These are phyloP conservation scores for Penicillium lividum DNA, from an alignment of 495 filamentous ascomycete species.

Conservation along the genomic window DNA sequence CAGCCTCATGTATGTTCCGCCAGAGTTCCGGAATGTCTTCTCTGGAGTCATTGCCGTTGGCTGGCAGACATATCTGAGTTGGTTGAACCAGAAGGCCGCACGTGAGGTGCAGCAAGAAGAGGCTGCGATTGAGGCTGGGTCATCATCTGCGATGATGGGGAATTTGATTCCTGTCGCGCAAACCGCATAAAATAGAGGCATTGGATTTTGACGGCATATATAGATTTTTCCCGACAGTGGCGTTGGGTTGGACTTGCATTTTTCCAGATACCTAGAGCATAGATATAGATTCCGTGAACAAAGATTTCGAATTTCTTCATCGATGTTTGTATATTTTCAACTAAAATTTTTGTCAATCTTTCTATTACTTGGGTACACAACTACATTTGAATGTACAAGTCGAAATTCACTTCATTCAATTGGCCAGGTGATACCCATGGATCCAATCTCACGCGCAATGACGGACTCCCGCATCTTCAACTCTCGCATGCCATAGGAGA, in stretches of 20 bases:
- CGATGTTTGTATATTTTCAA: neutral
- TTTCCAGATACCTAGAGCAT: slow-evolving; percentile 23
- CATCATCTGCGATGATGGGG: slow-evolving; percentile 13
- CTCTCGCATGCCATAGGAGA: slow-evolving; percentile 18
- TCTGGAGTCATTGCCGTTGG: slow-evolving; percentile 75
- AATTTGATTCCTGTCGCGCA: slow-evolving; percentile 21
- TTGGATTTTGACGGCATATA: slow-evolving; percentile 19
- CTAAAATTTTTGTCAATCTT: neutral
- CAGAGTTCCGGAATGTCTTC: slow-evolving; percentile 78
- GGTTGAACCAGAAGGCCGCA: slow-evolving; percentile 75
- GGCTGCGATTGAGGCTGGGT: slow-evolving; percentile 23
- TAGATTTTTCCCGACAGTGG: neutral
- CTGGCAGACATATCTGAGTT: slow-evolving; percentile 90
- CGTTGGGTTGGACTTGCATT: slow-evolving; percentile 19
- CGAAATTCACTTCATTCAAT: no score
- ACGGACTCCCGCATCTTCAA: slow-evolving; percentile 14
- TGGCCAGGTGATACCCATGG: no score
- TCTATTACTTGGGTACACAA: no score
- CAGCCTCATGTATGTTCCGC: slow-evolving; percentile 78
- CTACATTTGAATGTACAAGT: no score
- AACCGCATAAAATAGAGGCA: slow-evolving; percentile 26
- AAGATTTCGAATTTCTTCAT: slow-evolving; percentile 4
- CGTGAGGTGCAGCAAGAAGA: slow-evolving; percentile 47
- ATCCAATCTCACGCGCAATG: slow-evolving; percentile 8
- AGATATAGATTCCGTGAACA: neutral